Conservation (phyloP, 2,329 filamentous ascomycete species). For the Exophiala alcalophila region DNA sequence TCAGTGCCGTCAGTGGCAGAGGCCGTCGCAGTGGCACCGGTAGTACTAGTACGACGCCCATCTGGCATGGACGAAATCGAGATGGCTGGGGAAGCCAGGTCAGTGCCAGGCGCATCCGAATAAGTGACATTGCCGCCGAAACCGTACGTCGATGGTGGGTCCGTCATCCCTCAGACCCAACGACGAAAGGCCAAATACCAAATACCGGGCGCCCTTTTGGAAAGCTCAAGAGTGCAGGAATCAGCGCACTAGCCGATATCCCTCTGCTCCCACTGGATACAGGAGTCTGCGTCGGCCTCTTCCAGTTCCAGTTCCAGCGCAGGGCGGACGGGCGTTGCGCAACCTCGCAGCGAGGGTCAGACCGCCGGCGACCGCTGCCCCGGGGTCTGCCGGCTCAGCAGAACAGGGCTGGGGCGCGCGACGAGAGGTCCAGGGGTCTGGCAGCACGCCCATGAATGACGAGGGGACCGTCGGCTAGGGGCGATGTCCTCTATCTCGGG, state of each 20-base stretch:
- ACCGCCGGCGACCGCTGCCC: constrained; percentile 8
- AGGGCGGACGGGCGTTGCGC: not conserved
- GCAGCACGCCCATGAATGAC: constrained; percentile 14
- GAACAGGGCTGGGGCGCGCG: not conserved
- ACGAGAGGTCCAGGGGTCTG: constrained; percentile 5
- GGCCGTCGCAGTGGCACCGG: constrained; percentile 1
- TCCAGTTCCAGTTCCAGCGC: not conserved
- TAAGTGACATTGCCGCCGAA: constrained; percentile 21
- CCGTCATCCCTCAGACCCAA: constrained; percentile 29
- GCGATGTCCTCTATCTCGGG: constrained; percentile 11
- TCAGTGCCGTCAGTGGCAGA: not conserved
- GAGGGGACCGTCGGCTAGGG: constrained; percentile 19
- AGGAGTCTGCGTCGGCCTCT: constrained; percentile 8
- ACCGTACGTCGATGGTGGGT: constrained; percentile 21
- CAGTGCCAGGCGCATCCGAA: constrained; percentile 22
- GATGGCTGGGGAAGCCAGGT: constrained; percentile 27
- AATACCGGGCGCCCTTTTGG: constrained; percentile 7
- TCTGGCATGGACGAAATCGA: constrained; percentile 23
- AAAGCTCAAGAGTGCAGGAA: constrained; percentile 7
- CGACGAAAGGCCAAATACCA: too few species aligned
- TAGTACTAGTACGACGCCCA: constrained; percentile 13
- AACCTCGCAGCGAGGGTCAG: constrained; percentile 2
- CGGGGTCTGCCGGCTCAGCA: constrained; percentile 12
- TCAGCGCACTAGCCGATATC: constrained; percentile 11
- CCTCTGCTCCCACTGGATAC: constrained; percentile 5